Evolutionary conservation across 2,329 filamentous ascomycete species (phyloP).

Genomic region (Trichothecium roseum): DNA sequence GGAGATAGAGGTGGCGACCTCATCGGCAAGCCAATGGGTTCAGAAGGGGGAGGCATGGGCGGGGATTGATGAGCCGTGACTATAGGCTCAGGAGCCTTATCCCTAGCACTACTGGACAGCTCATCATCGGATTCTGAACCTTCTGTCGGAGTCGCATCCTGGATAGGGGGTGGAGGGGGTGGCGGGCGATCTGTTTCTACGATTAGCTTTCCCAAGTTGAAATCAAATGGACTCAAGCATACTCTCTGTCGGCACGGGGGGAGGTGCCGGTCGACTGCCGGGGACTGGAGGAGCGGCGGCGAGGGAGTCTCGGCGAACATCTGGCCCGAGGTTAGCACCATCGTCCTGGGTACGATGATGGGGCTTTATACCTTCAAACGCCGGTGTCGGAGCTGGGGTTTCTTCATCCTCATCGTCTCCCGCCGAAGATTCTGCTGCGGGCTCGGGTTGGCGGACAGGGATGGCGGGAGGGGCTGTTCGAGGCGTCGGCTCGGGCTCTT

Average conservation of each 20-base stretch:
- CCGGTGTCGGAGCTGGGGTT: slow-evolving; percentile 20
- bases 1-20: slow-evolving; percentile 23
- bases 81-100: slow-evolving; percentile 25
- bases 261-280: slow-evolving; percentile 41
- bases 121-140: slow-evolving; percentile 89
- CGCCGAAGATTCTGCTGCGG: slow-evolving; percentile 7
- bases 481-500: slow-evolving; percentile 14
- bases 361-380: slow-evolving; percentile 10
- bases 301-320: slow-evolving; percentile 19
- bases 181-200: slow-evolving; percentile 50
- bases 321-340: slow-evolving; percentile 18
- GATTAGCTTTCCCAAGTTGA: slow-evolving; percentile 14
- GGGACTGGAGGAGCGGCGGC: slow-evolving; percentile 37
- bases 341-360: no score
- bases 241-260: slow-evolving; percentile 52
- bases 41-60: slow-evolving; percentile 30
- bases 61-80: slow-evolving; percentile 19
- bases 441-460: slow-evolving; percentile 11
- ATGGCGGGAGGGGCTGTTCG: slow-evolving; percentile 18
- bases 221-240: slow-evolving; percentile 7
- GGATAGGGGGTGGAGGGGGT: slow-evolving; percentile 40
- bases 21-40: slow-evolving; percentile 7
- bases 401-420: slow-evolving; percentile 22
- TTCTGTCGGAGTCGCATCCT: slow-evolving; percentile 54
- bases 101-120: slow-evolving; percentile 45